These are phyloP conservation scores for Ophiostoma sp. DNA, from an alignment of 2,329 filamentous ascomycete species.

Conservation along the genomic window DNA sequence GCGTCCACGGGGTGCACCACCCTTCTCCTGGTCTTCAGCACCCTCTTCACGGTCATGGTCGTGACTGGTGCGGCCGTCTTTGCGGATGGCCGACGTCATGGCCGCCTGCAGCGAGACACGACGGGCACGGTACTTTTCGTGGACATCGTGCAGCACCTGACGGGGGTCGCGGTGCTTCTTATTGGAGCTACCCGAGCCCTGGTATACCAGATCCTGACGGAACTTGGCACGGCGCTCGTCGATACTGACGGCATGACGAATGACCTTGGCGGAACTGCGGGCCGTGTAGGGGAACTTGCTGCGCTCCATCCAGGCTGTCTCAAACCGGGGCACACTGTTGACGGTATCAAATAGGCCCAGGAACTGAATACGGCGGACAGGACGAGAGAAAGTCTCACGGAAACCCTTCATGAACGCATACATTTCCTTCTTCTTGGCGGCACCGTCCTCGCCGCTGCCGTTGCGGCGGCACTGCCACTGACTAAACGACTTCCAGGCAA, in stretches of 20 bases:
- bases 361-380: slow-evolving; percentile 71
- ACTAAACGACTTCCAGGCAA: slow-evolving; percentile 80
- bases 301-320: slow-evolving; percentile 74
- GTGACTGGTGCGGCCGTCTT: not conserved
- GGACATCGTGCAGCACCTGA: slow-evolving; percentile 33
- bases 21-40: not conserved
- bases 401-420: slow-evolving; percentile 77
- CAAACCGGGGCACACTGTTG: slow-evolving; percentile 76
- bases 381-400: slow-evolving; percentile 76
- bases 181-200: slow-evolving; percentile 36
- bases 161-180: slow-evolving; percentile 31
- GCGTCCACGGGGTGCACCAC: slow-evolving; percentile 23
- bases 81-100: slow-evolving; percentile 4
- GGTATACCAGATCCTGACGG: slow-evolving; percentile 67
- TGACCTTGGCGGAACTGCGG: slow-evolving; percentile 57
- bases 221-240: slow-evolving; percentile 73
- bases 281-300: slow-evolving; percentile 73
- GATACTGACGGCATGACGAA: slow-evolving; percentile 69
- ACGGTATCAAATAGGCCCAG: slow-evolving; percentile 81
- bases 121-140: slow-evolving; percentile 42
- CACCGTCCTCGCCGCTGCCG: slow-evolving; percentile 36
- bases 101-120: slow-evolving; percentile 20
- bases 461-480: slow-evolving; percentile 65
- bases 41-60: not conserved
- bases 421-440: slow-evolving; percentile 55